Evolutionary conservation across 495 filamentous ascomycete genomes (phyloP).

Genomic region (Lichenothelia convexa): DNA sequence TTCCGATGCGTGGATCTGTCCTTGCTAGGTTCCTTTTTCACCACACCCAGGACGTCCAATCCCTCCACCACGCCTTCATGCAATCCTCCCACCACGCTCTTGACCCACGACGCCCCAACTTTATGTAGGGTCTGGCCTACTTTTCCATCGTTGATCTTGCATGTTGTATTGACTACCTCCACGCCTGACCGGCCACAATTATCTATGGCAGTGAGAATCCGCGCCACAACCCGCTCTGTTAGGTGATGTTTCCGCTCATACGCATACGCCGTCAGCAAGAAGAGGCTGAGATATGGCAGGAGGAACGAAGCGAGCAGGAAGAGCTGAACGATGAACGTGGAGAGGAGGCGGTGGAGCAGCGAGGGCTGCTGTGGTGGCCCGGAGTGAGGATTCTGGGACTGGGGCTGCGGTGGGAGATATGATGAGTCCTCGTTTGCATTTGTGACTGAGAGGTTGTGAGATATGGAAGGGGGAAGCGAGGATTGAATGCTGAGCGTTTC

Average conservation of each 20-base stretch:
- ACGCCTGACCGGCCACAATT: conserved; percentile 32
- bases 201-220: conserved; percentile 32
- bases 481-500: conserved; percentile 27
- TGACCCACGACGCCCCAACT: conserved; percentile 35
- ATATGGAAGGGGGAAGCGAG: conserved; percentile 24
- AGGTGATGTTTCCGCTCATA: conserved; percentile 49
- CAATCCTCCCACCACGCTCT: conserved; percentile 40
- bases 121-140: conserved; percentile 33
- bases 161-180: conserved; percentile 29
- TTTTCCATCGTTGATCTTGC: conserved; percentile 36
- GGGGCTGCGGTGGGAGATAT: not conserved
- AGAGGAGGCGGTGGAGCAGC: conserved; percentile 38
- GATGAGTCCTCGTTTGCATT: too few relatives aligned
- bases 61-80: conserved; percentile 48
- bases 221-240: conserved; percentile 32
- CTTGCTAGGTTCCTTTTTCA: too few relatives aligned
- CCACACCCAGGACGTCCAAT: conserved; percentile 21
- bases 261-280: conserved; percentile 32
- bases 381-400: conserved; percentile 3
- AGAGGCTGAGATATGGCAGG: conserved; percentile 37
- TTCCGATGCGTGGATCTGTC: too few relatives aligned
- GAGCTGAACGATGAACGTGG: conserved; percentile 33
- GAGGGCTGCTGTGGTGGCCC: conserved; percentile 18
- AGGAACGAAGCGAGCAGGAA: conserved; percentile 38
- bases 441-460: too few relatives aligned